Percentiles rank a stretch among this genome's conserved stretches.
These are phyloP conservation scores for Lactarius sp. DNA, from an alignment of 768 basidiomycete genomes.

Conservation along the genomic window DNA sequence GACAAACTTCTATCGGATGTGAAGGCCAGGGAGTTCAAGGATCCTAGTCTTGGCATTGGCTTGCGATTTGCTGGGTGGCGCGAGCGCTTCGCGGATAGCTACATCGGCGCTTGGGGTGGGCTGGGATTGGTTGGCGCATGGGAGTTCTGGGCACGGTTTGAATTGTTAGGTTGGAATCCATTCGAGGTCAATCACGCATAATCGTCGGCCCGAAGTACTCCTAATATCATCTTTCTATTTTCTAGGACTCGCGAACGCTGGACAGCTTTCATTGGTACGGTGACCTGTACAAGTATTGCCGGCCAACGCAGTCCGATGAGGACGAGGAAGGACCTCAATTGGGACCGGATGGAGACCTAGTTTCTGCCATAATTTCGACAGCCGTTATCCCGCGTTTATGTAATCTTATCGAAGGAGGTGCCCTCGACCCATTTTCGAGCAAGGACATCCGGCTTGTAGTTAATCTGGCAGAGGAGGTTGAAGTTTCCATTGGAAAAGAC, in stretches of 20 bases:
- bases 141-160: constrained; percentile 92
- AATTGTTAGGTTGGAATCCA: constrained; percentile 85
- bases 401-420: constrained; percentile 73
- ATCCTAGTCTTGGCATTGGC: constrained; percentile 69
- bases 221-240: constrained; percentile 11
- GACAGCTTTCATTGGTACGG: constrained; percentile 85
- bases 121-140: constrained; percentile 82
- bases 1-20: constrained; percentile 74
- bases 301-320: constrained; percentile 24
- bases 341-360: constrained; percentile 82
- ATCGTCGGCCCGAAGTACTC: background rate
- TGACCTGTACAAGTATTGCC: constrained; percentile 71
- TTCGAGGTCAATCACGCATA: constrained; percentile 51
- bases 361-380: constrained; percentile 83
- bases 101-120: constrained; percentile 85
- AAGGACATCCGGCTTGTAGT: constrained; percentile 55
- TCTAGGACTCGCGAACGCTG: constrained; percentile 49
- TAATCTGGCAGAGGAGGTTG: constrained; percentile 77
- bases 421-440: constrained; percentile 75
- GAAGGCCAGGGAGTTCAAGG: constrained; percentile 73
- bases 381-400: constrained; percentile 70
- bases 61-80: constrained; percentile 69
- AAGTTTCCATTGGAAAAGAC: constrained; percentile 63
- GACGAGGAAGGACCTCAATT: constrained; percentile 50
- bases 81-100: constrained; percentile 70